Evolutionary conservation across 2,329 filamentous ascomycete species (phyloP).

Genomic region (Monascus ruber): DNA sequence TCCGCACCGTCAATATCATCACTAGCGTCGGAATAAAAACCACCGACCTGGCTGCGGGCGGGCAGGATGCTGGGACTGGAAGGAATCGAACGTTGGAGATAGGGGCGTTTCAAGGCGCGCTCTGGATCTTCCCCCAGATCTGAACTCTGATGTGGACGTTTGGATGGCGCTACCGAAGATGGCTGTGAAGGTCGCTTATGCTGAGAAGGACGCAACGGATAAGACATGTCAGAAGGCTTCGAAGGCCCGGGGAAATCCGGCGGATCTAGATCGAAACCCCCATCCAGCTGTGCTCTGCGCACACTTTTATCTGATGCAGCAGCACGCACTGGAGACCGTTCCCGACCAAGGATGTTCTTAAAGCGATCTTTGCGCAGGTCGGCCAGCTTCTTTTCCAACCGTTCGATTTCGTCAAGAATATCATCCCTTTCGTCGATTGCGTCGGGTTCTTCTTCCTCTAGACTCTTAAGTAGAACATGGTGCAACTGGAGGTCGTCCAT

Average conservation of each 20-base stretch:
- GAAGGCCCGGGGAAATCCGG: neutral
- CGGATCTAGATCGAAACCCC: neutral
- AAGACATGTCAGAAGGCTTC: constrained; percentile 4
- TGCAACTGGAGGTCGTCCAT: constrained; percentile 22
- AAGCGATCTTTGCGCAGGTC: constrained; percentile 8
- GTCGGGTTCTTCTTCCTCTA: constrained; percentile 14
- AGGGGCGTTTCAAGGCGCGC: constrained; percentile 4
- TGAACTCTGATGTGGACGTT: constrained; percentile 6
- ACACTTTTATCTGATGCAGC: neutral
- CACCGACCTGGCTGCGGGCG: neutral
- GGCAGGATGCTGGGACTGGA: neutral
- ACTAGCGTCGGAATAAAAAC: neutral
- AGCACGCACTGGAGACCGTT: neutral
- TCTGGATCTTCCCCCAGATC: constrained; percentile 5
- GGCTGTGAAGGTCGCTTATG: neutral
- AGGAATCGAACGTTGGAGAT: neutral
- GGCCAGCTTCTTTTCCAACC: constrained; percentile 14
- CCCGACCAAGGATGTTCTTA: neutral
- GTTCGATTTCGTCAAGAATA: constrained; percentile 13
- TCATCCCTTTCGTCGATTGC: constrained; percentile 16
- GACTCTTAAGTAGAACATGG: constrained; percentile 18
- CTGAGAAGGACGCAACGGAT: constrained; percentile 1
- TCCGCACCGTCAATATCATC: constrained; percentile 3
- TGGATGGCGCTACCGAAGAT: constrained; percentile 2
- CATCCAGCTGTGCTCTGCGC: constrained; percentile 8